These are phyloP conservation scores for Chimonanthus salicifolius DNA, from an alignment of 164 flowering plant species.

Conservation along the genomic window DNA sequence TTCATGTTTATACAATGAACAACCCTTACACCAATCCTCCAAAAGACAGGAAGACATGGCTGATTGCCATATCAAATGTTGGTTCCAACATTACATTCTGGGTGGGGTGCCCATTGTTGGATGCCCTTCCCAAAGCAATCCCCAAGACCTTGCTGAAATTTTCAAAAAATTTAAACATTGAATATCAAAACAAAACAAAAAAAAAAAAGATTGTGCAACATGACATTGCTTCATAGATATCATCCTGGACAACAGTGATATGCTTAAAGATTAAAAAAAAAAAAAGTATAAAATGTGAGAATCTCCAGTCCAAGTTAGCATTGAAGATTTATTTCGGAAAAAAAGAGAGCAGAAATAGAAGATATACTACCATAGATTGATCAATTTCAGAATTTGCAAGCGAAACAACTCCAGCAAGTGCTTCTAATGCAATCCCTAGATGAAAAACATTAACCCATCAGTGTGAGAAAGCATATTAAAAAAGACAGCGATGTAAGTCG, in stretches of 20 bases:
- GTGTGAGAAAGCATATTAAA: not conserved
- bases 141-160: too few species aligned
- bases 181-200: too few species aligned
- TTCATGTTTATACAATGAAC: not conserved
- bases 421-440: slow-evolving; percentile 82
- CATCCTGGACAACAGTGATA: not conserved
- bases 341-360: slow-evolving; percentile 1
- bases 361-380: slow-evolving; percentile 56
- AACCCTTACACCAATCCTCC: not conserved
- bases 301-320: not conserved
- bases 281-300: too few species aligned
- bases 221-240: not conserved
- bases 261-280: too few species aligned
- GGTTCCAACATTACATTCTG: not conserved
- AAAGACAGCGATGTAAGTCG: not conserved
- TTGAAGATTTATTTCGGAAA: not conserved
- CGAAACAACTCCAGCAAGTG: slow-evolving; percentile 79
- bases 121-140: not conserved
- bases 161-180: too few species aligned
- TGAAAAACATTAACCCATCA: not conserved
- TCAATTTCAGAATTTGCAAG: slow-evolving; percentile 74
- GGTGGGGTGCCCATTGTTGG: not conserved
- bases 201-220: not conserved
- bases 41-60: too few species aligned
- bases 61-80: not conserved